Evolutionary conservation across 1,284 basidiomycete genomes (phyloP), one percentile per base, ranked within the genome.

Genomic region (Rhodotorula sp.): DNA sequence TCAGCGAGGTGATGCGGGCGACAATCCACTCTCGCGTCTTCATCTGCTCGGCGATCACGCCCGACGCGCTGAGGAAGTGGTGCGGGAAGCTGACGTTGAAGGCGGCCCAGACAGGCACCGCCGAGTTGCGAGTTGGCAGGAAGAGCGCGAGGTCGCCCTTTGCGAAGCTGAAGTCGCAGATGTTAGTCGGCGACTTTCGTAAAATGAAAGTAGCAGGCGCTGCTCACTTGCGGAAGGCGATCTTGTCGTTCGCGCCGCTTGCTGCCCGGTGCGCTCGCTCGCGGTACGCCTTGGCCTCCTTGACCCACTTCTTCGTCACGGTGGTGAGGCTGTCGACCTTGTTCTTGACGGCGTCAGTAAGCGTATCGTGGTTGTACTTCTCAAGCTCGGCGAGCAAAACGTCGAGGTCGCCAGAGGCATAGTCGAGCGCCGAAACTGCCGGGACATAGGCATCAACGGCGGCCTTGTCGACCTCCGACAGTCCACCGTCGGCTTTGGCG

Each of bases 71-170:
- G 55, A 99, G 86, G 83, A 99, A 99, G 81, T 95, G 95, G 81
- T 98, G 95, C 47, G 95, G 95, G 80, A 92, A 94, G 10, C 91
- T 76, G 59, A 75, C 89, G 80, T 96, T 96, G 81, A 96, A 96
- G 24, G 93, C 94, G n/a, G 94, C 94, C 93, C 93, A 97, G 1
- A 92, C 90, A 78, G 92, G 92, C 51, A 89, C 88, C 2, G 91
- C 86, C 26, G 92, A 91, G 80, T 96, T 96, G 59, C 94, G 85
- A 0, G 96, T 98, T 1, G 95, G 95, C 40, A 99, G 83, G 81
- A 99, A 99, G 48, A 99, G 84, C 0, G 94, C 94, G 61, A 99
- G 83, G 81, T 98, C 94, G 20, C 93, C 92, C 78, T 92, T 92
- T 7, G 88, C 84, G 76, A 97, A 97, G 81, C 76, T 76, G 54